Conservation (phyloP, 2,329 filamentous ascomycete genomes). For the Cercospora janseana region DNA sequence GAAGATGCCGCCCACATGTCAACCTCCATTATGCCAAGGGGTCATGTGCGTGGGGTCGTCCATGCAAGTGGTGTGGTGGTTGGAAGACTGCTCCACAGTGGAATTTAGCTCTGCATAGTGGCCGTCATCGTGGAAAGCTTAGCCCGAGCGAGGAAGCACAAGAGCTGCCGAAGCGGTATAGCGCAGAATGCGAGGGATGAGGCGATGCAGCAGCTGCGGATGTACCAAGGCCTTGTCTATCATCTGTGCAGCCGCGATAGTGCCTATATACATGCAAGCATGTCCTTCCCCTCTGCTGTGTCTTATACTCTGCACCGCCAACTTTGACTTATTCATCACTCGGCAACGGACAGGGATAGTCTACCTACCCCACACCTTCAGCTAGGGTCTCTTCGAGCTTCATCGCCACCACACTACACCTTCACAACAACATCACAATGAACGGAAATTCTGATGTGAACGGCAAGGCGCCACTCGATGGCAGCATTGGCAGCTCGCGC, state of each 20-base stretch:
- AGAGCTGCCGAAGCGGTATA: constrained; percentile 1
- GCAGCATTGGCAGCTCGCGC: constrained; percentile 26
- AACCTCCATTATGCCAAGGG: constrained; percentile 10
- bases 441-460: constrained; percentile 27
- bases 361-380: background rate
- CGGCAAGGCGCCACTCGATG: constrained; percentile 41
- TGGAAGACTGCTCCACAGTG: constrained; percentile 3
- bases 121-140: constrained; percentile 10
- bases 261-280: constrained; percentile 10
- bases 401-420: background rate
- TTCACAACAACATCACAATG: constrained; percentile 17
- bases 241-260: constrained; percentile 9
- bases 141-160: constrained; percentile 5
- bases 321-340: background rate
- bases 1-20: background rate
- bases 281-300: background rate
- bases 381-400: no score
- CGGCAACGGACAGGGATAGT: background rate
- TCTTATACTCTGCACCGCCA: background rate
- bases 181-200: constrained; percentile 12
- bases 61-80: background rate
- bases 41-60: background rate
- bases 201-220: constrained; percentile 17
- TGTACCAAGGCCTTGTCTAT: constrained; percentile 6
- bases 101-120: constrained; percentile 11